Base-by-base conservation (phyloP, 352 stramenopile species). In the Pythium dissimile region DNA sequence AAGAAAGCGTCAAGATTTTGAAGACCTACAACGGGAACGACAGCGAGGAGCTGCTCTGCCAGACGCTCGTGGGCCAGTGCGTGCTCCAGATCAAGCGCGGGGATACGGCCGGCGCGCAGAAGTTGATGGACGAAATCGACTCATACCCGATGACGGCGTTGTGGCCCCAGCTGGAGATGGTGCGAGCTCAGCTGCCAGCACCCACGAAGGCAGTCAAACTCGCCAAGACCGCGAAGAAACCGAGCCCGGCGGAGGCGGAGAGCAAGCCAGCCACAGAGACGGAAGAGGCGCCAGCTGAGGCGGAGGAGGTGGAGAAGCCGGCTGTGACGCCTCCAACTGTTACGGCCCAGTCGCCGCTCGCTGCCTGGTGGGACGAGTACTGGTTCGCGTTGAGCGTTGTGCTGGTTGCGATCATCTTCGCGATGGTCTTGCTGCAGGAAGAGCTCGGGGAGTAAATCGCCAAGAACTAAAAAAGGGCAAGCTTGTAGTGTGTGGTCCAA, bases 41-140 rank as follows among this genome's bases (percentile, higher is more conserved):
- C 26, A n/a, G 21, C n/a, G 34, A 56, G 8, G 70, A 77, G 28
- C 46, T 64, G 39, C 62, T 84, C 54, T 72, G 70, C 45, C 66
- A 76, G n/a, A 54, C 73, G 24, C 69, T 89, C 11, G 64, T 86
- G 9, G 76, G 72, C 7, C 62, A 84, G 24, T 89, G 76, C 21
- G 72, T 89, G 31, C 62, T 89, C 8, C 59, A 79, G 18, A 67
- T 89, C n/a, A 76, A 72, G 46, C 55, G 73, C 24, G 63, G 67
- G 5, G 70, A 80, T 38, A 47, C 70, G 13, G 55, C 37, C 0
- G 42, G 70, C 21, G 79, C 79, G 3, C 38, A 50, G 2, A 30
- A 66, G 39, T 38, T 80, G 23, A 75, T 86, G 57, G 35, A 64
- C 23, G 69, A 80, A 38, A 76, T 87, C 15, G 71, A 84, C 34